Evolutionary conservation across 2,329 filamentous ascomycete species (phyloP).

Genomic region (Xylariaceae sp.): DNA sequence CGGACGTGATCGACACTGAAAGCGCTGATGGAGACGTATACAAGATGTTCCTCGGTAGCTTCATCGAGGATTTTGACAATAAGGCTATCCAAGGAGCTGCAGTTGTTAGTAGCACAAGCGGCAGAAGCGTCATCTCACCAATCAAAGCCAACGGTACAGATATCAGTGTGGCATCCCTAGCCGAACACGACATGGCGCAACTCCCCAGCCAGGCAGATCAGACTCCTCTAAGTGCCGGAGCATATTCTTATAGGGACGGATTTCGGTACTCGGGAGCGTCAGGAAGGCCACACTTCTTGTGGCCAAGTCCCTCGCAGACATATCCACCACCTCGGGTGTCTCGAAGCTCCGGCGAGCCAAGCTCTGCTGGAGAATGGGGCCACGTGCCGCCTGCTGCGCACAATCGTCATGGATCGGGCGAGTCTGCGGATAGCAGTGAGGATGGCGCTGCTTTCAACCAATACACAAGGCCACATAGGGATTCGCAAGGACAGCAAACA

Average conservation of each 20-base stretch:
- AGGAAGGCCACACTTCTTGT: not conserved
- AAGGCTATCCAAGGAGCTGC: slow-evolving; percentile 17
- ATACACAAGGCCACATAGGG: slow-evolving; percentile 2
- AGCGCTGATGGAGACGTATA: slow-evolving; percentile 35
- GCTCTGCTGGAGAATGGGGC: not conserved
- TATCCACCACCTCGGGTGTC: not conserved
- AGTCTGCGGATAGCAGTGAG: not conserved
- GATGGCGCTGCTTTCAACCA: not conserved
- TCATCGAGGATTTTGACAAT: slow-evolving; percentile 19
- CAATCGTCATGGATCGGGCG: slow-evolving; percentile 5
- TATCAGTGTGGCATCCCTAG: not conserved
- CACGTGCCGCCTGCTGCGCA: not conserved
- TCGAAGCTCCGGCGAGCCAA: not conserved
- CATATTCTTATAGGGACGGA: not conserved
- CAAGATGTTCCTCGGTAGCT: slow-evolving; percentile 42
- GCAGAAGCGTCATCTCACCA: not conserved
- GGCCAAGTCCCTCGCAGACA: not conserved
- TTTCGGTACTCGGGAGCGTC: not conserved
- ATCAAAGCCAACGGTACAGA: not conserved
- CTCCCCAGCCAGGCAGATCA: not conserved
- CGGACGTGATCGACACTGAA: slow-evolving; percentile 40
- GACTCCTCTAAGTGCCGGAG: not conserved
- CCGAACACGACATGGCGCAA: slow-evolving; percentile 4
- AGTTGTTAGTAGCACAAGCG: slow-evolving; percentile 15
- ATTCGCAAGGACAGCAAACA: slow-evolving; percentile 12